Base-by-base conservation (phyloP, 2,329 filamentous ascomycete genomes). In the Trichophyton schoenleinii region DNA sequence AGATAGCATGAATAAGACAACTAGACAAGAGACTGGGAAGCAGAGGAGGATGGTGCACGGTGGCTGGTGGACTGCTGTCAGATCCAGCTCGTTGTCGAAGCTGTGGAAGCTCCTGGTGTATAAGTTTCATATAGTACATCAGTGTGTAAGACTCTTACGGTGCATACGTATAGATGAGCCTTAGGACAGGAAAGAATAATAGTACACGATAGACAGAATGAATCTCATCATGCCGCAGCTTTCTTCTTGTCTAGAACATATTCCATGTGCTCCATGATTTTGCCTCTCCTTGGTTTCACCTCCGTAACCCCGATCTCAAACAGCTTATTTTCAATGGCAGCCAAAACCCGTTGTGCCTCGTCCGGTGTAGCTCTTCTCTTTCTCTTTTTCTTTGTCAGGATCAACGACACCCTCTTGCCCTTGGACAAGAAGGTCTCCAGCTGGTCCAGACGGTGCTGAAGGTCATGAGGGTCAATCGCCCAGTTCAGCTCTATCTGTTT, bases 401-500 rank as follows among this genome's bases (percentile, higher is more conserved):
- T 68, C 9, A 96, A 70, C 70, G 94, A 87, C 20, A 96, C 89
- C 70, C 80, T 84, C 70, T 82, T 81, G 0, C 91, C 91, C 72
- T 89, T 89, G 7, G 72, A 76, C 70, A 96, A 70, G 70, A 96
- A 96, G 60, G 76, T 79, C 64, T 75, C 75, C 68, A 92, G 72
- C 75, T 84, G 83, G 68, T 81, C 81, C 72, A 94, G 71, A 70
- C 86, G 83, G 71, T 88, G 86, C n/a, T 75, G 75, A 59, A 96
- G 72, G 76, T 96, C 91, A 70, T 92, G 82, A 11, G 74, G 70
- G 63, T 85, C 85, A 68, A 95, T 95, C 38, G 87, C 85, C 91
- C 91, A 97, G 72, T 90, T 92, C 67, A 97, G 68, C 75, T 96
- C 91, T n/a, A 96, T 73, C 70, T 87, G 86, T 76, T 96, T 96